Conservation (phyloP, 2,329 filamentous ascomycete species). For the Stagonosporopsis vannaccii region DNA sequence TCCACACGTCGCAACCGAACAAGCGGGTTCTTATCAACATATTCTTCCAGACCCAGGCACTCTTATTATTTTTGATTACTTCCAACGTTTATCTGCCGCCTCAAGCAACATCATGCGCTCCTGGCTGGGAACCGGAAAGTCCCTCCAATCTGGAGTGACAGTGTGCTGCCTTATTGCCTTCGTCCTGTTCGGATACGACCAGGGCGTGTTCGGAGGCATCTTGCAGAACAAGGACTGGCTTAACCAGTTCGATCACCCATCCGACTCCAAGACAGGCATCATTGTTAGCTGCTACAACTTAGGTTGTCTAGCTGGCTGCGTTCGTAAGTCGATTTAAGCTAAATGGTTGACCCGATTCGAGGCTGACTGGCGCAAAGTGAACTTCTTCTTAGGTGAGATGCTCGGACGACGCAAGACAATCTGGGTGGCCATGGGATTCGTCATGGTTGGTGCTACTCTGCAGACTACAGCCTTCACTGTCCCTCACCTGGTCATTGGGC, state of each 20-base stretch:
- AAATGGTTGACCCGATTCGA: constrained; percentile 7
- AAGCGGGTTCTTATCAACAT: too few species aligned
- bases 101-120: constrained; percentile 5
- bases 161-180: constrained; percentile 25
- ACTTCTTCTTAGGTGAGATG: background rate
- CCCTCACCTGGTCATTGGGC: constrained; percentile 23
- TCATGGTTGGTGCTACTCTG: constrained; percentile 43
- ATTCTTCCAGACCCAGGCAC: too few species aligned
- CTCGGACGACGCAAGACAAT: constrained; percentile 6
- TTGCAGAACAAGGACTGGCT: constrained; percentile 57
- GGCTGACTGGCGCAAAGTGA: constrained; percentile 3
- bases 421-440: constrained; percentile 15
- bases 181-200: constrained; percentile 53
- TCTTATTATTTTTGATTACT: too few species aligned
- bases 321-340: constrained; percentile 26
- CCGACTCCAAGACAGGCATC: constrained; percentile 50
- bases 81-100: background rate
- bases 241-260: constrained; percentile 49
- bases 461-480: constrained; percentile 41
- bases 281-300: constrained; percentile 56
- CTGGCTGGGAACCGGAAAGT: constrained; percentile 8
- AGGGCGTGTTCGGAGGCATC: constrained; percentile 59
- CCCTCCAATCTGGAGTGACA: constrained; percentile 19
- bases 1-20: too few species aligned
- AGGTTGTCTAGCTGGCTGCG: constrained; percentile 51